Base-by-base conservation (phyloP, 164 flowering plant genomes). In the Magnolia changhungtana region DNA sequence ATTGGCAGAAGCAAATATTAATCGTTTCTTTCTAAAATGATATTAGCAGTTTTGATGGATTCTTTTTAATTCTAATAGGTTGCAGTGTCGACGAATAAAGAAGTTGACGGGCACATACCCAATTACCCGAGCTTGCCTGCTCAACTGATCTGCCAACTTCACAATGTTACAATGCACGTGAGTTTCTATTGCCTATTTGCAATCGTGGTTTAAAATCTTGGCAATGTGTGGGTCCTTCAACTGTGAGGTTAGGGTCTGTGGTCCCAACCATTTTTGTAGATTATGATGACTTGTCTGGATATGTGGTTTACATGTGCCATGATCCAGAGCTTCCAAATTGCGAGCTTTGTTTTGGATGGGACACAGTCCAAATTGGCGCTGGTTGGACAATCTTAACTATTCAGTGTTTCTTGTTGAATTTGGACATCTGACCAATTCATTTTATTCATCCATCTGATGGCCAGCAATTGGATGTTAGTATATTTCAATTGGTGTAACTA, bases 141-240 rank as follows among this genome's bases (percentile, higher is more conserved):
- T 13, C 97, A 92, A 79, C 75, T 91, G 77, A 89, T 90, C 77
- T 90, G 97, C 76, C 97, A 92, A 75, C 91, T 92, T 58, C 97
- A 92, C 82, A 86, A 92, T 86, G 88, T 91, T 69, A 90, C 97
- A 55, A 91, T 92, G 97, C 97, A 92, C 88, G 97, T 92, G 80
- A 75, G 92, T 84, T 68, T 79, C 64, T 68, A 16, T n/a, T 55
- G 61, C 61, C 61, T 55, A 55, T 16, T 11, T 55, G 72, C 11
- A 70, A 66, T 20, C 61, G 0, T 55, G 61, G 19, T 55, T 55
- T 8, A 16, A 55, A 55, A 11, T 55, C 13, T 55, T 55, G 61
- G 18, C 18, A 16, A 16, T 55, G 13, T 55, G 61, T 55, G 13
- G 45, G 61, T 55, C 61, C 61, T 55, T 11, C 1, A 55, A 16